Percentiles rank a stretch among this genome's conserved stretches.
phyloP scores from a whole-genome alignment of 768 basidiomycete species.

The Peribolospora kevripleyi region DNA sequence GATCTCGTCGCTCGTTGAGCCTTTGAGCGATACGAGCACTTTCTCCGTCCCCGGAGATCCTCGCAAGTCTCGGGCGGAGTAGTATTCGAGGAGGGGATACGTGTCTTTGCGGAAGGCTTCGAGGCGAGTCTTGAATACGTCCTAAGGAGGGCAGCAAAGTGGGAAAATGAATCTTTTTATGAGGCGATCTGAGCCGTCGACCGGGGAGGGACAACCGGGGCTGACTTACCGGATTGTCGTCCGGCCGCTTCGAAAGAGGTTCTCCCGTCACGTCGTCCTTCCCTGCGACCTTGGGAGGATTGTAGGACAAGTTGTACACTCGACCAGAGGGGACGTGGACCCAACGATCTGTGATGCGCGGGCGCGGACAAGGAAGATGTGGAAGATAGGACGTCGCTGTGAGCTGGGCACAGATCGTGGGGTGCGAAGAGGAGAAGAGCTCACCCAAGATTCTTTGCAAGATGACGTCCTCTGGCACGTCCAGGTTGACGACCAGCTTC shows the following conservation, averaged over 20 bases:
- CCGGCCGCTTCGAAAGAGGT: conserved; percentile 59
- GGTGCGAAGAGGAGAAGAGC: not conserved
- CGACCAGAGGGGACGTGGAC: conserved; percentile 67
- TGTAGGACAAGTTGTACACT: conserved; percentile 74
- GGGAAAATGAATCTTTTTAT: conserved; percentile 1
- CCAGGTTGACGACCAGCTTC: conserved; percentile 59
- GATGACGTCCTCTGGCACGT: conserved; percentile 70
- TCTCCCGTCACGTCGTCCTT: conserved; percentile 71
- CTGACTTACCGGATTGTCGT: conserved; percentile 56
- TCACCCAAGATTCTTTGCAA: conserved; percentile 45
- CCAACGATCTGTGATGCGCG: conserved; percentile 39
- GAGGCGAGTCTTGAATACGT: conserved; percentile 51
- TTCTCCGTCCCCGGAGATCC: conserved; percentile 20
- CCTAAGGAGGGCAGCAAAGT: conserved; percentile 24
- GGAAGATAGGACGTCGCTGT: not conserved
- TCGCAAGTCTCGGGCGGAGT: conserved; percentile 17
- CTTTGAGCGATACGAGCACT: conserved; percentile 36
- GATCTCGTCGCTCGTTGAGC: conserved; percentile 63
- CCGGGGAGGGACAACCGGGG: not conserved
- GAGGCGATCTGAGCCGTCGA: not conserved
- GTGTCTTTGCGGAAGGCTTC: conserved; percentile 54
- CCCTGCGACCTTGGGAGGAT: conserved; percentile 52
- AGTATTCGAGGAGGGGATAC: conserved; percentile 55
- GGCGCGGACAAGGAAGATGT: not conserved
- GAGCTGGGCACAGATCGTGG: not conserved